Evolutionary conservation across 805 yeast species (phyloP), one percentile per base, ranked within the genome.

Genomic region (Saccharomycopsis oosterbeekiorum): DNA sequence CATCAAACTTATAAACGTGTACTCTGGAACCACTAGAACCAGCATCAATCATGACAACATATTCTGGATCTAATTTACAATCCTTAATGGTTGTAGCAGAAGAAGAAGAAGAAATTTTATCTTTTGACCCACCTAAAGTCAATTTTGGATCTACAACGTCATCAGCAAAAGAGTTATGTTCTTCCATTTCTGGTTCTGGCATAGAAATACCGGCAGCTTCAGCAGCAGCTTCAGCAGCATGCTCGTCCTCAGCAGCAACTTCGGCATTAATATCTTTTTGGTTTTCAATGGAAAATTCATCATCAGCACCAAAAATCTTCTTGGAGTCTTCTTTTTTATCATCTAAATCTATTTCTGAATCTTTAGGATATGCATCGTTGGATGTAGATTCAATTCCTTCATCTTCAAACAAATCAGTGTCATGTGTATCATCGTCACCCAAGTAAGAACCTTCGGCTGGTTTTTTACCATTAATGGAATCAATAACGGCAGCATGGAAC

Each of bases 11-110:
- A 75, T 96, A 94, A 56, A 94, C 86, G 73, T 96, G 99, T 47
- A 94, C 88, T 73, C 99, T 85, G 15, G 97, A 91, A 39, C 99
- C 99, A 15, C 96, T 87, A 1, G 98, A 92, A 9, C 99, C 99
- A 8, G 99, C 99, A 76, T 94, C 99, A 61, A 94, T 78, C 97
- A 94, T 91, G 26, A 94, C 81, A 37, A 92, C 97, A 68, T 80
- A 93, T 70, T 88, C 87, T 41, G 81, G 74, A 34, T 81, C 76
- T 57, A 73, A 72, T 2, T 64, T 69, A 68, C 83, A 79, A 21
- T 67, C 65, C 21, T 70, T 70, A 29, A n/a, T 21, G 10, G 17
- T n/a, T 15, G 61, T 34, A 5, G n/a, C 51, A 1, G 58, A 56
- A 11, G 57, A 41, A 10, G 59, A 34, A 15, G 34, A 24, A 4